These are phyloP conservation scores for Purpureocillium takamizusanense DNA, from an alignment of 2,329 filamentous ascomycete species.

Conservation along the genomic window DNA sequence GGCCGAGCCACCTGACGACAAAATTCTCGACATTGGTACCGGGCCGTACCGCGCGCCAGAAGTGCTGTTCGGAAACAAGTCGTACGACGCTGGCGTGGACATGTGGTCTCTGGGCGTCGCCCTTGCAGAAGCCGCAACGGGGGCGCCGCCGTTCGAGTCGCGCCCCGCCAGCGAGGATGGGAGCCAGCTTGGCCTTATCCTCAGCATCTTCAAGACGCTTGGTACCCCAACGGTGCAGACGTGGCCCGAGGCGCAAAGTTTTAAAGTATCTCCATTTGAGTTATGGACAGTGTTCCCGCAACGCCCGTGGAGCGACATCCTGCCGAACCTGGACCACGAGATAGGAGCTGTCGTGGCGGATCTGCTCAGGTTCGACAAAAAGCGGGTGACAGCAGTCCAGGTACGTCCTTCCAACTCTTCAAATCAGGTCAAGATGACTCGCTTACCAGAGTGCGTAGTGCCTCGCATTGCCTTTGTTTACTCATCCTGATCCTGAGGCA, in stretches of 20 bases:
- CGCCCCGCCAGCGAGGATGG: constrained; percentile 66
- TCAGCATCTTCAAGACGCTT: constrained; percentile 85
- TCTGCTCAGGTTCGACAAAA: constrained; percentile 65
- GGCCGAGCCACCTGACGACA: constrained; percentile 58
- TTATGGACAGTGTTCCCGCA: constrained; percentile 72
- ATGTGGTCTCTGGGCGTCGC: constrained; percentile 86
- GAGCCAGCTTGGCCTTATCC: constrained; percentile 81
- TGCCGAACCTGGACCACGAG: constrained; percentile 49
- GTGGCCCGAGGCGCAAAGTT: constrained; percentile 71
- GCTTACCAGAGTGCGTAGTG: too few relatives aligned
- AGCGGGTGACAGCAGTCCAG: constrained; percentile 54
- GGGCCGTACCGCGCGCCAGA: constrained; percentile 88
- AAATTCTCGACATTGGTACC: constrained; percentile 90
- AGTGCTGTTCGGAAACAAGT: constrained; percentile 72
- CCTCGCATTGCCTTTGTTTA: too few relatives aligned
- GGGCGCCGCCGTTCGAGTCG: constrained; percentile 69
- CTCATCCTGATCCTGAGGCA: too few relatives aligned
- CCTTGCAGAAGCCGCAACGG: constrained; percentile 62
- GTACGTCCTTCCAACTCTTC: too few relatives aligned
- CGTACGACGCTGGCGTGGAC: constrained; percentile 67
- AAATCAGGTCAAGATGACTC: too few relatives aligned
- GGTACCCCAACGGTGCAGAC: constrained; percentile 72
- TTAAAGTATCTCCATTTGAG: constrained; percentile 74
- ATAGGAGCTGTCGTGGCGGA: constrained; percentile 57
- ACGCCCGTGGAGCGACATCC: constrained; percentile 58